Conservation (phyloP, 176 grass and related monocot genomes). For the Hsuehochloa calcarea region DNA sequence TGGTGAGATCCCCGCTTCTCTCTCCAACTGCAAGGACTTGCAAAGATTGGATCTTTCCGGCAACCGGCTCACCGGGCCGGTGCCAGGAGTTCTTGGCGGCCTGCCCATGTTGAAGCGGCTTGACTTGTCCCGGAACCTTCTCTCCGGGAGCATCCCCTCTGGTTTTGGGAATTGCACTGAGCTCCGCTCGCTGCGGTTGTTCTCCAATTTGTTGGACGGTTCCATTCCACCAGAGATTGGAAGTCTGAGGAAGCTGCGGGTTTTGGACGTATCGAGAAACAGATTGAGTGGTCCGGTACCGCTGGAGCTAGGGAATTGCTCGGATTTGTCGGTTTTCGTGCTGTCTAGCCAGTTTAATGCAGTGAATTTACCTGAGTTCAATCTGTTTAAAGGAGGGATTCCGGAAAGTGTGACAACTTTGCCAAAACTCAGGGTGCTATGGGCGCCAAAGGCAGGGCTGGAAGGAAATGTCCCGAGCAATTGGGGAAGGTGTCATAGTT, state of each 20-base stretch:
- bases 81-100: slow-evolving; percentile 41
- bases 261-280: slow-evolving; percentile 76
- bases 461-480: slow-evolving; percentile 45
- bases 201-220: slow-evolving; percentile 66
- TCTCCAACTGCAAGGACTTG: slow-evolving; percentile 49
- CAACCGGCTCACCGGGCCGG: slow-evolving; percentile 50
- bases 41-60: slow-evolving; percentile 68
- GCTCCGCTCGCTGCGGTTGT: slow-evolving; percentile 60
- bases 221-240: slow-evolving; percentile 69
- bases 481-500: slow-evolving; percentile 48
- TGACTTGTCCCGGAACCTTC: slow-evolving; percentile 58
- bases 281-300: slow-evolving; percentile 64
- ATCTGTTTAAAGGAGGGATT: slow-evolving; percentile 53
- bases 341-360: slow-evolving; percentile 61
- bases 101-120: slow-evolving; percentile 41
- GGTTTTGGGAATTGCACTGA: slow-evolving; percentile 53
- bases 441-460: slow-evolving; percentile 40
- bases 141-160: slow-evolving; percentile 54
- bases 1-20: slow-evolving; percentile 59
- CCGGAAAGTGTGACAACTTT: slow-evolving; percentile 48
- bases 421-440: slow-evolving; percentile 53
- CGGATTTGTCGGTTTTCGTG: slow-evolving; percentile 51
- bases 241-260: slow-evolving; percentile 54
- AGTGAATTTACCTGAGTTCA: slow-evolving; percentile 45
- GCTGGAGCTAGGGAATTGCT: slow-evolving; percentile 64